Conservation (phyloP, 768 basidiomycete species). For the Lentinula sp. region DNA sequence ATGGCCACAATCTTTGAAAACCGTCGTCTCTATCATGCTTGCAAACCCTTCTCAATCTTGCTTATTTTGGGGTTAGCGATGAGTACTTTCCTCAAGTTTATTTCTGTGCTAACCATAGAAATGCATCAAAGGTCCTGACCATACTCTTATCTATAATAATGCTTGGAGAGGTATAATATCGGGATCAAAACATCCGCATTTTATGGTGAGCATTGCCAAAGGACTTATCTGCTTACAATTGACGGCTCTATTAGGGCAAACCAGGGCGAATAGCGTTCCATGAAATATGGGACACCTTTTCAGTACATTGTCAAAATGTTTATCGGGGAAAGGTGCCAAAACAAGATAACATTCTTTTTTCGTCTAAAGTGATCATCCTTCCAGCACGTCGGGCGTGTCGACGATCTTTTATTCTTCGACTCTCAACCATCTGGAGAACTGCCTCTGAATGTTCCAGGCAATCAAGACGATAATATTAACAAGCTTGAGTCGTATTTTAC, state of each 20-base stretch:
- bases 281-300: conserved; percentile 7
- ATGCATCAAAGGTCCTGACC: neutral
- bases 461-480: neutral
- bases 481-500: conserved; percentile 6
- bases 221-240: neutral
- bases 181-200: neutral
- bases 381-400: neutral
- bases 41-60: conserved; percentile 1
- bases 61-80: neutral
- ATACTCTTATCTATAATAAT: conserved; percentile 3
- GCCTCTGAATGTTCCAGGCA: neutral
- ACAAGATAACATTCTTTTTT: neutral
- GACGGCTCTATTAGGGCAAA: neutral
- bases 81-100: neutral
- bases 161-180: neutral
- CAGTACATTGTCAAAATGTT: conserved; percentile 1
- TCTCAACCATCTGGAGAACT: neutral
- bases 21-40: conserved; percentile 1
- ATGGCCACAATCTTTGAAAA: conserved; percentile 1
- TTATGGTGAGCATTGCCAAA: neutral
- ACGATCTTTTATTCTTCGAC: conserved; percentile 7
- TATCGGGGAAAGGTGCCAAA: conserved; percentile 1
- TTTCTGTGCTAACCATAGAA: neutral
- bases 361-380: neutral
- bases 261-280: conserved; percentile 6